A percentile compares a stretch with the other conserved stretches of the same genome.
Evolutionary conservation across 1,284 basidiomycete genomes (phyloP).

Genomic region (Cryptococcus amylolentus): DNA sequence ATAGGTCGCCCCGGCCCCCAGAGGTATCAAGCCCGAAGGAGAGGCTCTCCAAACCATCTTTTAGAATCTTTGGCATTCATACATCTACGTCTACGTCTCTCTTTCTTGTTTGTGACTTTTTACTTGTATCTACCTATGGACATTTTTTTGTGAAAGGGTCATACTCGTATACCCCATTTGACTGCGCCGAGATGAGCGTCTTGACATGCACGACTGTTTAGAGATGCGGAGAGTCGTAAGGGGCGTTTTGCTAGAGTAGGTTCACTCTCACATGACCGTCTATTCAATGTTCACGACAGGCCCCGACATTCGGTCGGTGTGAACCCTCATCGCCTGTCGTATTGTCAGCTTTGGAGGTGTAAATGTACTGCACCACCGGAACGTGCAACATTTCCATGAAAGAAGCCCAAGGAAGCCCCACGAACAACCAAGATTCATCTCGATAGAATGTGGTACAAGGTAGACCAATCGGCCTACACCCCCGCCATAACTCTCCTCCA

Average conservation of each 20-base stretch:
- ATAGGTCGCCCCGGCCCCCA: constrained; percentile 16
- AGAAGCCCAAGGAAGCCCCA: too few relatives aligned
- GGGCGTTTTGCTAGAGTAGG: too few relatives aligned
- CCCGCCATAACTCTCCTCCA: constrained; percentile 48
- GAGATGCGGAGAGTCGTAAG: too few relatives aligned
- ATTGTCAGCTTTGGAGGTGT: too few relatives aligned
- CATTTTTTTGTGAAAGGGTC: background rate
- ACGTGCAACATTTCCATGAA: too few relatives aligned
- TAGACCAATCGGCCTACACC: constrained; percentile 4
- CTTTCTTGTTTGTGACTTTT: background rate
- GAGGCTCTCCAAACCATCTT: constrained; percentile 51
- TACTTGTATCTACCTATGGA: background rate
- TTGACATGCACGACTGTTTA: too few relatives aligned
- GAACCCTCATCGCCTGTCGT: too few relatives aligned
- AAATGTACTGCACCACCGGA: too few relatives aligned
- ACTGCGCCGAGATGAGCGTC: background rate
- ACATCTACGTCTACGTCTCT: background rate
- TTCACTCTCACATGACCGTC: too few relatives aligned
- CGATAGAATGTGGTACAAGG: background rate
- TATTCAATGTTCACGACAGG: too few relatives aligned
- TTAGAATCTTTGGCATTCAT: constrained; percentile 15
- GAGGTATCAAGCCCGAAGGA: constrained; percentile 42
- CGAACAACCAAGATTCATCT: too few relatives aligned
- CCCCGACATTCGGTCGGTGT: too few relatives aligned
- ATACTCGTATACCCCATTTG: background rate